Base-by-base conservation (phyloP, 768 basidiomycete species). In the Pulveroboletus sp. region DNA sequence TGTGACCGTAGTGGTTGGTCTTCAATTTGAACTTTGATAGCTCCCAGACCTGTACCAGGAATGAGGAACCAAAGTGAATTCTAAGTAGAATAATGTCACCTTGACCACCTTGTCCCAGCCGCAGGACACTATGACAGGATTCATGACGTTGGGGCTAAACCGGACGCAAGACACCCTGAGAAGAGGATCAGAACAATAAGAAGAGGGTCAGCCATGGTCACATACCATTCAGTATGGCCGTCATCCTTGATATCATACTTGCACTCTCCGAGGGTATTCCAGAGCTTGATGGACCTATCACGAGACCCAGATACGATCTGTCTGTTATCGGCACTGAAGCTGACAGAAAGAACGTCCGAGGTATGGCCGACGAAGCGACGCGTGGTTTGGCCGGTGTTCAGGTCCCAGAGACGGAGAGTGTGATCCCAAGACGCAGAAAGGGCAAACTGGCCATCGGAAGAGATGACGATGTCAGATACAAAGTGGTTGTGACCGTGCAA, bases 21-120 rank as follows among this genome's bases (percentile, higher is more conserved):
- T 94, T 93, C 70, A 99, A 83, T 78, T 99, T 98, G 86, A 97
- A 98, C 75, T 97, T 97, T 70, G 90, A 90, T 52, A 98, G 87
- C 72, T 99, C 97, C 97, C 97, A 99, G 60, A 99, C 97, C 95
- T 99, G 63, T 69, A 68, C 69, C 70, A 73, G 69, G 10, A 29
- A 36, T 55, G 29, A 53, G 61, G 44, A 35, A 58, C 51, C 51
- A 14, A 0, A 19, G 5, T 5, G 9, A 23, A 33, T 14, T 27
- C 16, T 58, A 46, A 38, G 40, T 17, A 14, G 34, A 44, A 13
- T 65, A 24, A 24, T 23, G 84, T 73, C 59, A 95, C 97, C 85
- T 99, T 99, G 70, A 99, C 97, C 55, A 97, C 93, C 79, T 97
- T 98, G 80, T 99, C 97, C 97, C 97, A 99, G 63, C 97, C 97